Percentiles rank a stretch among this genome's conserved stretches.
These are phyloP conservation scores for Houttuynia cordata DNA, from an alignment of 164 flowering plant genomes.

Conservation along the genomic window DNA sequence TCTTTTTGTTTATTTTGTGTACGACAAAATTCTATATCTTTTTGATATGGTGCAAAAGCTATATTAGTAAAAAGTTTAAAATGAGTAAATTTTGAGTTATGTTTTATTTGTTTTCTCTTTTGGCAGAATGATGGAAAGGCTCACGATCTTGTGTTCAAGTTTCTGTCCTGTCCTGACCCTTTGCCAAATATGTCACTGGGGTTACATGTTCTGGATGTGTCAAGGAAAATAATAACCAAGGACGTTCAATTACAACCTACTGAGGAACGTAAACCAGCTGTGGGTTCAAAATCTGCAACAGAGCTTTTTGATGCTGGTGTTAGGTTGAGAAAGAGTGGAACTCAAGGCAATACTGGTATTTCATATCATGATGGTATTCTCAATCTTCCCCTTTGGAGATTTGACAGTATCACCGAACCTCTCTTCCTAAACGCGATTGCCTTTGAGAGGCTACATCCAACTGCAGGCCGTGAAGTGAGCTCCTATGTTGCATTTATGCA, in stretches of 20 bases:
- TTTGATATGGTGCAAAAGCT: too few relatives aligned
- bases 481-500: constrained; percentile 1
- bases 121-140: background rate
- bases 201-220: background rate
- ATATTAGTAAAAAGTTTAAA: too few relatives aligned
- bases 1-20: too few relatives aligned
- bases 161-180: background rate
- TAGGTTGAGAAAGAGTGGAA: background rate
- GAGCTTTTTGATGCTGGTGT: background rate
- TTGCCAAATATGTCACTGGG: background rate
- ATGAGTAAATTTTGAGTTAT: too few relatives aligned
- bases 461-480: background rate
- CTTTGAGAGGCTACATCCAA: background rate
- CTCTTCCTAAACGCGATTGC: background rate
- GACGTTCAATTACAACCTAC: background rate
- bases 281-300: background rate
- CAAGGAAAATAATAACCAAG: background rate
- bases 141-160: background rate
- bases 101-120: too few relatives aligned
- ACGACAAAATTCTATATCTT: too few relatives aligned
- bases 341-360: background rate
- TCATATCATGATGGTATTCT: background rate
- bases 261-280: background rate
- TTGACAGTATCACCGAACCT: background rate
- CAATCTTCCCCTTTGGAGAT: background rate